Conservation (phyloP, 768 basidiomycete genomes). For the Lactifluus volemus region DNA sequence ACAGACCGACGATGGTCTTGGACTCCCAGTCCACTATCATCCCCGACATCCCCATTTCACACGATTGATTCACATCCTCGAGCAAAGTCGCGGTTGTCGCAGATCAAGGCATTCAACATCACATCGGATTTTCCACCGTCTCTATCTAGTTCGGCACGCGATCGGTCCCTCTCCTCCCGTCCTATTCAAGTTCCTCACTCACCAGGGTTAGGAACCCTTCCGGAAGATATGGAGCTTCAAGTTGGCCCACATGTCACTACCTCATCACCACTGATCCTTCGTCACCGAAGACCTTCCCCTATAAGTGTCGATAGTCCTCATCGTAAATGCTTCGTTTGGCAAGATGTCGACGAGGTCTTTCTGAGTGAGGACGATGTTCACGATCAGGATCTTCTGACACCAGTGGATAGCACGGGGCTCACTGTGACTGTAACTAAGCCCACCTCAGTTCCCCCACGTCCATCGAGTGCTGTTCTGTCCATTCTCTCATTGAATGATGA, state of each 20-base stretch:
- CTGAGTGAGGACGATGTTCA: slow-evolving; percentile 5
- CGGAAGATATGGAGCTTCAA: slow-evolving; percentile 39
- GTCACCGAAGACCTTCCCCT: slow-evolving; percentile 22
- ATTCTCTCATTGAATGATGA: slow-evolving; percentile 21
- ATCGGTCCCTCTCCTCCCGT: slow-evolving; percentile 10
- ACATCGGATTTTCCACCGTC: slow-evolving; percentile 19
- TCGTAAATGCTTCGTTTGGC: slow-evolving; percentile 24
- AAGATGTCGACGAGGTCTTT: slow-evolving; percentile 4
- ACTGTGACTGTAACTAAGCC: not conserved
- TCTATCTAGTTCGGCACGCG: slow-evolving; percentile 12
- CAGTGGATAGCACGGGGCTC: not conserved
- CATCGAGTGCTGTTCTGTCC: slow-evolving; percentile 20
- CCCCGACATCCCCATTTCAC: not conserved
- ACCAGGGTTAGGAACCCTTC: slow-evolving; percentile 37
- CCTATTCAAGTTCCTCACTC: slow-evolving; percentile 7
- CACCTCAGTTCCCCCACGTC: slow-evolving; percentile 19
- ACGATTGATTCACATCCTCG: not conserved
- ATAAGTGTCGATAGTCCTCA: slow-evolving; percentile 19
- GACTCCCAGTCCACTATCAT: not conserved
- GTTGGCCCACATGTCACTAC: slow-evolving; percentile 17
- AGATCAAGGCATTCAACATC: slow-evolving; percentile 9
- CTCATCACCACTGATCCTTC: slow-evolving; percentile 15
- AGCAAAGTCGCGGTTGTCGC: not conserved
- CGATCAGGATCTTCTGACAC: slow-evolving; percentile 1
- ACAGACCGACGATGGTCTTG: not conserved